Evolutionary conservation across 148 eudicot genomes (phyloP), one percentile per base, ranked within the genome.

Genomic region (Amaranthus cruentus): DNA sequence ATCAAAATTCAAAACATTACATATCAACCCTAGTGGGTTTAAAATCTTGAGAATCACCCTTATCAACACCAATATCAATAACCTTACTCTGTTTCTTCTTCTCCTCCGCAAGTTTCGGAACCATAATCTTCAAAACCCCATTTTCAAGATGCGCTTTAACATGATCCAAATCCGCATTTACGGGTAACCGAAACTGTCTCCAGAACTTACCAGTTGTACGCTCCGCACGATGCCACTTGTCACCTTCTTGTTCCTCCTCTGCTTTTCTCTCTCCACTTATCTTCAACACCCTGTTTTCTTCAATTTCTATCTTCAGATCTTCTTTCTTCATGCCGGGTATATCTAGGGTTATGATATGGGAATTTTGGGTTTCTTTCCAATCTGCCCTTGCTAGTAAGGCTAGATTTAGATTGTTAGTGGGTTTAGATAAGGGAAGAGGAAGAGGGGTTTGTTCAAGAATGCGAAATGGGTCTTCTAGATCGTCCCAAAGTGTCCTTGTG

Each of bases 191-290:
- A 67, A 86, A 90, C 85, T 79, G 90, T 76, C 91, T 69, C 91
- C 85, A 82, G 62, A 90, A 90, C 81, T 82, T 88, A 42, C 96
- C 96, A 4, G 21, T 66, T 2, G 87, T 82, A 54, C 96, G 66
- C 85, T 90, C 95, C 8, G 70, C 87, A 51, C 90, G 75, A 59
- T 90, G 91, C 91, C 96, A 90, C 48, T 81, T 85, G 53, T 88
- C 91, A 0, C 82, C 89, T 55, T 88, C 88, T 6, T 64, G 77
- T 42, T 84, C 89, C 6, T 68, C 80, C 75, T 83, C 91, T 3
- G 57, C 69, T 69, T 82, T 84, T 71, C 89, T 77, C 81, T 90
- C 91, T 5, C 91, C 95, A 13, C 90, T 87, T 7, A 90, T 82
- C 60, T 84, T 82, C 79, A 90, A 49, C 66, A 90, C 89, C 72